Evolutionary conservation across 352 stramenopile genomes (phyloP).

Genomic region (Globisporangium splendens): DNA sequence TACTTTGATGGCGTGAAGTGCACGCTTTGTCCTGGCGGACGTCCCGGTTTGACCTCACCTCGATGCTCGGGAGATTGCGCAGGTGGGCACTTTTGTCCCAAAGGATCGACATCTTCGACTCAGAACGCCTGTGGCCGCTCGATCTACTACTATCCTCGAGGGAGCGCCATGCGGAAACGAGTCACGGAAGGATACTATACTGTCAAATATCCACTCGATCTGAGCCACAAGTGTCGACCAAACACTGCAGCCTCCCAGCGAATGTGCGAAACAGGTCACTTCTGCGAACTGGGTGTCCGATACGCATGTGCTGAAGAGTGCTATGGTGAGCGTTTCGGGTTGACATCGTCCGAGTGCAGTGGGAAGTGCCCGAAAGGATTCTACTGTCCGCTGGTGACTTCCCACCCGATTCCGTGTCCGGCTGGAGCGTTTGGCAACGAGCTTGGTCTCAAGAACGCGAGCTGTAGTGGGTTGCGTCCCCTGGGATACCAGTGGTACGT

Average conservation of each 20-base stretch:
- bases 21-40: conserved; percentile 38
- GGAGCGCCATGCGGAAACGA: conserved; percentile 31
- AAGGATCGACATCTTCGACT: conserved; percentile 51
- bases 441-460: conserved; percentile 24
- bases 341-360: conserved; percentile 33
- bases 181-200: conserved; percentile 64
- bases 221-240: background rate
- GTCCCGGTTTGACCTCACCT: conserved; percentile 27
- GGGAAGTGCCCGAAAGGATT: conserved; percentile 41
- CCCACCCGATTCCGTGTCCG: conserved; percentile 41
- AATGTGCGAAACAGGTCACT: conserved; percentile 61
- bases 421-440: conserved; percentile 40
- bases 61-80: conserved; percentile 49
- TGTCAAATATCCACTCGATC: conserved; percentile 19
- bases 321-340: conserved; percentile 33
- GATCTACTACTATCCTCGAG: conserved; percentile 52
- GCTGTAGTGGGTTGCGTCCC: conserved; percentile 51
- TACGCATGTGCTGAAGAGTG: conserved; percentile 44
- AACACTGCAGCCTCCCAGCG: conserved; percentile 9
- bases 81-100: conserved; percentile 52
- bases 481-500: conserved; percentile 54
- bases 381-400: conserved; percentile 53
- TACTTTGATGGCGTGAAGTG: conserved; percentile 45
- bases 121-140: conserved; percentile 46
- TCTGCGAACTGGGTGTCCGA: conserved; percentile 56